phyloP scores from a whole-genome alignment of 768 basidiomycete genomes.

The Boletus fagicola region DNA sequence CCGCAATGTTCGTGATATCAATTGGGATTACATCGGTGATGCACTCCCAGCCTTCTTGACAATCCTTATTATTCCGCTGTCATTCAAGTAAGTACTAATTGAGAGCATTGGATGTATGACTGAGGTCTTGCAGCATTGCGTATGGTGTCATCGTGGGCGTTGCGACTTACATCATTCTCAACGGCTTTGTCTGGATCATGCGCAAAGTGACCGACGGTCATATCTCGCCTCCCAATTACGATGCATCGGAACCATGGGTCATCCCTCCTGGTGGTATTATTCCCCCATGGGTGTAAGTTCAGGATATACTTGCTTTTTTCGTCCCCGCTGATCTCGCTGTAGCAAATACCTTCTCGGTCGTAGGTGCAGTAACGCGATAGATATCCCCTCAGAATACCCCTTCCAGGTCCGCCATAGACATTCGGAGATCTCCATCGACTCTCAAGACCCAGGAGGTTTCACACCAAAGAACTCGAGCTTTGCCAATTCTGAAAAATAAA shows the following conservation, averaged over 20 bases:
- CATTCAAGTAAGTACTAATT: conserved; percentile 60
- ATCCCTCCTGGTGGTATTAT: conserved; percentile 69
- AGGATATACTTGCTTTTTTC: neutral
- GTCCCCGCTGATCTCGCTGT: neutral
- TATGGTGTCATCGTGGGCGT: conserved; percentile 87
- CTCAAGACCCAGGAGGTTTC: conserved; percentile 26
- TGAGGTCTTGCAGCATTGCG: conserved; percentile 58
- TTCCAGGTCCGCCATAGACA: conserved; percentile 33
- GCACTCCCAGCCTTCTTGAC: conserved; percentile 86
- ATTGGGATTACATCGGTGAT: conserved; percentile 87
- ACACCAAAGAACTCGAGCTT: conserved; percentile 30
- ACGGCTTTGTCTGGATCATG: conserved; percentile 62
- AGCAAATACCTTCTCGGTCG: conserved; percentile 30
- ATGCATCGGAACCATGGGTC: conserved; percentile 64
- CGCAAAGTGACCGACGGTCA: conserved; percentile 56
- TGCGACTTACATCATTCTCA: conserved; percentile 65
- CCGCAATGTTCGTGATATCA: conserved; percentile 80
- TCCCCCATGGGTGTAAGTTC: conserved; percentile 64
- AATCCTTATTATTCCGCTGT: conserved; percentile 73
- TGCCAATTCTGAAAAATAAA: conserved; percentile 29
- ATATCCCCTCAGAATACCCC: conserved; percentile 25
- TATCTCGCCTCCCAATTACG: conserved; percentile 62
- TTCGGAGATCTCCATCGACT: conserved; percentile 34
- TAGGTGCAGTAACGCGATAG: neutral
- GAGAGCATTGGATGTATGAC: neutral